Evolutionary conservation across 352 stramenopile species (phyloP), one percentile per base, ranked within the genome.

Genomic region (Pythium coloratum): DNA sequence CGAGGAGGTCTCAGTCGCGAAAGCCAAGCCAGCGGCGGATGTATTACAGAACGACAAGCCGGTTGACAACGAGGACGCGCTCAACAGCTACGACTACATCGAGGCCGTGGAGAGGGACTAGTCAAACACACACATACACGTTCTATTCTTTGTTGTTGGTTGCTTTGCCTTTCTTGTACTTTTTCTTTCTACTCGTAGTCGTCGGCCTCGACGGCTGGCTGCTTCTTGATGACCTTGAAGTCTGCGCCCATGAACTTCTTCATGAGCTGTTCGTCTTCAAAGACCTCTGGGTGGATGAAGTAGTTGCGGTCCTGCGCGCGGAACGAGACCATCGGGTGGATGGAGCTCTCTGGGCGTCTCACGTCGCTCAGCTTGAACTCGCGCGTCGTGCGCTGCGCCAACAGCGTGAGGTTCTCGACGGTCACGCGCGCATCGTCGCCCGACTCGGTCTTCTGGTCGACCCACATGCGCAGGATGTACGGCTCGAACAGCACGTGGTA

Each of bases 401-500:
- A 77, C 61, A 95, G 63, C 63, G 85, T 89, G 40, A 93, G 58
- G 1, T 84, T 90, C 74, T 92, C 80, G 30, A 90, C 84, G 14
- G 75, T 91, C 38, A 94, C 69, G 5, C 67, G 59, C 2, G 54
- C 62, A 8, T 66, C 47, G 20, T 76, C 57, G 12, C 24, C 44
- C n/a, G 46, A 54, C 16, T 55, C 34, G 6, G 61, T 54, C 42
- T 34, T 49, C 28, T 59, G 33, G 61, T 59, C 44, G 66, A 90
- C 40, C 88, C 88, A 95, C 86, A 95, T 93, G 57, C 75, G 79
- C 59, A 93, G 81, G 46, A 92, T 83, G 62, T 94, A 95, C 40
- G 88, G 88, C 80, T 93, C 89, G 75, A 95, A 95, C 47, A 95
- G 73, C 55, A 86, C 74, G 70, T 94, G 88, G 72, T 92, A 95